Evolutionary conservation across 2,329 filamentous ascomycete genomes (phyloP).

Genomic region (Claviceps arundinis): DNA sequence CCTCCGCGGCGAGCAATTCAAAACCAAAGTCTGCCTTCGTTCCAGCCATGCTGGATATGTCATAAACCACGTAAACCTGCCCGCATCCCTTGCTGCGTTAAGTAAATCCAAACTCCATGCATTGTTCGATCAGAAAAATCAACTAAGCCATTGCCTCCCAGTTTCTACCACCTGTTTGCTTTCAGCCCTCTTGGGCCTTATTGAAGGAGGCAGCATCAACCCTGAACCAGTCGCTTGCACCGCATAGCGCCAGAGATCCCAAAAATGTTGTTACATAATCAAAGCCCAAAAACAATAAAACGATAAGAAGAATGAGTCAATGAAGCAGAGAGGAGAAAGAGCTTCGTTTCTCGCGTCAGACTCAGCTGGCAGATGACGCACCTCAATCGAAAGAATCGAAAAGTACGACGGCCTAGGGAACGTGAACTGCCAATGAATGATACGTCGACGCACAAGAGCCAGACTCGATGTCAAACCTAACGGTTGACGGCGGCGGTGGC

Average conservation of each 20-base stretch:
- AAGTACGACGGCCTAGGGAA: not conserved
- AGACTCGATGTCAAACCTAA: slow-evolving; percentile 7
- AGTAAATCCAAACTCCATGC: slow-evolving; percentile 14
- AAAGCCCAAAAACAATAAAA: slow-evolving; percentile 5
- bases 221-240: slow-evolving; percentile 4
- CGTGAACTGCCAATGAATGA: not conserved
- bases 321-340: not conserved
- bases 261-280: slow-evolving; percentile 18
- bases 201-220: not conserved
- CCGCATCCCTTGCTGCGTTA: slow-evolving; percentile 6
- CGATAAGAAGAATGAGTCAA: not conserved
- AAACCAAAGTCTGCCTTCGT: slow-evolving; percentile 1
- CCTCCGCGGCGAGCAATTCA: not conserved
- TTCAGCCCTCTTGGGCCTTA: not conserved
- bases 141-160: slow-evolving; percentile 1
- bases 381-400: not conserved
- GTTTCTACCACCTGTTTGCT: not conserved
- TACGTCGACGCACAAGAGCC: not conserved
- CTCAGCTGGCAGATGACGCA: not conserved
- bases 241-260: slow-evolving; percentile 4
- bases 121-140: not conserved
- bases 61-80: slow-evolving; percentile 10
- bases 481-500: slow-evolving; percentile 14
- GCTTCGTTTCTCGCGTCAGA: not conserved
- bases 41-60: slow-evolving; percentile 4